Conservation (phyloP, 192 early-diverging fungal species). For the Podila epicladia region DNA sequence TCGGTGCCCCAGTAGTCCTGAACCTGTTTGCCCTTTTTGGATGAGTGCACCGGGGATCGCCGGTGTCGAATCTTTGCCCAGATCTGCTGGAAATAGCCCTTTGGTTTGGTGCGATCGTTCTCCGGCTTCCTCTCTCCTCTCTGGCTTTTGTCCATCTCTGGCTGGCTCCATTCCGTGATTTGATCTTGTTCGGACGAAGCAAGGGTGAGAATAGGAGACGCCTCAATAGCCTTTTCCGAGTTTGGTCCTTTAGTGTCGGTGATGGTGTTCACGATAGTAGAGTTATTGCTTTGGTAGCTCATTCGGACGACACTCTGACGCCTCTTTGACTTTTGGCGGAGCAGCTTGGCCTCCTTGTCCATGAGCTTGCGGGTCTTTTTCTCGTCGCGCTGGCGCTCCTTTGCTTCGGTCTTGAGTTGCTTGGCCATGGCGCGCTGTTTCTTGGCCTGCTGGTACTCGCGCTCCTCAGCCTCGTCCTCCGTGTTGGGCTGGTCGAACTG, state of each 20-base stretch:
- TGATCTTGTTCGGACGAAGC: too few species aligned
- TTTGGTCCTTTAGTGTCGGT: too few species aligned
- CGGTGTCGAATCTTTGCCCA: not conserved
- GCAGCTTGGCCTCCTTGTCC: not conserved
- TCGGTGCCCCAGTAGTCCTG: not conserved
- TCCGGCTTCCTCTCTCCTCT: not conserved
- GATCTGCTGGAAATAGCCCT: not conserved
- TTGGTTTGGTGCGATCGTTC: not conserved
- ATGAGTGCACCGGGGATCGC: not conserved
- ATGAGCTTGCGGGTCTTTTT: not conserved
- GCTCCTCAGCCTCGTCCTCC: constrained; percentile 5
- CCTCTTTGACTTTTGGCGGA: not conserved
- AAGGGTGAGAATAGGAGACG: too few species aligned
- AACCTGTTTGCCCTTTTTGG: not conserved
- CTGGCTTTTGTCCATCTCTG: not conserved
- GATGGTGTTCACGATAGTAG: too few species aligned
- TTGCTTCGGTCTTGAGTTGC: constrained; percentile 3
- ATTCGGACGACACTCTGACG: not conserved
- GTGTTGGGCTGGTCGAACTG: not conserved
- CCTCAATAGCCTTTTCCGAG: too few species aligned
- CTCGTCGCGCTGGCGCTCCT: not conserved
- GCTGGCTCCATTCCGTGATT: too few species aligned
- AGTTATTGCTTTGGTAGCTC: not conserved
- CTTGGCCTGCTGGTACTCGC: constrained; percentile 4
- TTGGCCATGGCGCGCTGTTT: not conserved